A percentile compares a stretch with the other conserved stretches of the same genome.
Conservation (phyloP, 1,139 yeast species). For the Sugiyamaella pinicola region DNA sequence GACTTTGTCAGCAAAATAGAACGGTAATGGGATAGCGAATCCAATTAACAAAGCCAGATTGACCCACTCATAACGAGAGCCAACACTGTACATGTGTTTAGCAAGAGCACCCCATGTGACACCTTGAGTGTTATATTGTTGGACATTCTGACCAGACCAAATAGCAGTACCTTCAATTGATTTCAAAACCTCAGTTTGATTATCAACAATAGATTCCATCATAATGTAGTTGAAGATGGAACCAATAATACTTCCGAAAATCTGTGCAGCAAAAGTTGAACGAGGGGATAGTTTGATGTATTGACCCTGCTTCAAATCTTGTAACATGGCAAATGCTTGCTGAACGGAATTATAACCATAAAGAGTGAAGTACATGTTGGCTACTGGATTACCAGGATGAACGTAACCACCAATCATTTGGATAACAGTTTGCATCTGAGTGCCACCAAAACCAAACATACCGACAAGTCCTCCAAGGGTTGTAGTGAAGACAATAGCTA, state of each 20-base stretch:
- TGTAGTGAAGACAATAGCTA: slow-evolving; percentile 52
- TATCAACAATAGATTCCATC: slow-evolving; percentile 38
- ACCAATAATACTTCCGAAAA: slow-evolving; percentile 45
- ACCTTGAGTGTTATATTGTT: slow-evolving; percentile 41
- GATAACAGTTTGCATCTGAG: slow-evolving; percentile 50
- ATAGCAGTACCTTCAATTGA: slow-evolving; percentile 39
- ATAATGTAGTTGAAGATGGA: slow-evolving; percentile 38
- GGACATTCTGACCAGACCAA: slow-evolving; percentile 42
- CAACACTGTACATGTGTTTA: slow-evolving; percentile 37
- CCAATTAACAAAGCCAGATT: slow-evolving; percentile 37
- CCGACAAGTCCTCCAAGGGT: slow-evolving; percentile 47
- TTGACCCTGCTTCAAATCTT: slow-evolving; percentile 56
- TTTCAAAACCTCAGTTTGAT: slow-evolving; percentile 34
- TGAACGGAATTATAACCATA: slow-evolving; percentile 35
- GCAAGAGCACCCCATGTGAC: slow-evolving; percentile 41
- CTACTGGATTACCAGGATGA: slow-evolving; percentile 52
- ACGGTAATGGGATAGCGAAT: slow-evolving; percentile 36
- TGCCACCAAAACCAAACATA: slow-evolving; percentile 44
- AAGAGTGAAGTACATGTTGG: slow-evolving; percentile 39
- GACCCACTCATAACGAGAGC: slow-evolving; percentile 37
- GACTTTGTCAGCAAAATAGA: slow-evolving; percentile 34
- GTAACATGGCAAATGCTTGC: slow-evolving; percentile 37
- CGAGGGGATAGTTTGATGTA: slow-evolving; percentile 54
- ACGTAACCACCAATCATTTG: slow-evolving; percentile 54
- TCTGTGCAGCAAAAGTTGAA: slow-evolving; percentile 49